phyloP scores from a whole-genome alignment of 78 protist species.

The Dictyostelium citrinum region DNA sequence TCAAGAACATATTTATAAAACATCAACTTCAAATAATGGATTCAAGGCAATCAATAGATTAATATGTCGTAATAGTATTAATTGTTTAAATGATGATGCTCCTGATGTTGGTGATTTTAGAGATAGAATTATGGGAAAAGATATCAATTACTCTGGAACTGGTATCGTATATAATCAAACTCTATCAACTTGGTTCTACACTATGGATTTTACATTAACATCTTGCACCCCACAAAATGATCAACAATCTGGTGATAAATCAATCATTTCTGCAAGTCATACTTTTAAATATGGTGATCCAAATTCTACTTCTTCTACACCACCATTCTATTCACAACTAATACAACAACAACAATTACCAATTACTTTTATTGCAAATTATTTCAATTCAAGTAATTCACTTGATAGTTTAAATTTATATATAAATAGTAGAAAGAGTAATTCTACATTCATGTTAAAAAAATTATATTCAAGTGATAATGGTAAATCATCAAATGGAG shows the following conservation, averaged over 20 bases:
- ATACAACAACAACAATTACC: background rate
- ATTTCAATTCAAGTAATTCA: background rate
- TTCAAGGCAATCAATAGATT: background rate
- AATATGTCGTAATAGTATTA: background rate
- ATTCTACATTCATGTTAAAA: background rate
- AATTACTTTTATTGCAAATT: background rate
- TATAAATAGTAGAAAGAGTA: background rate
- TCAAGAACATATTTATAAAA: background rate
- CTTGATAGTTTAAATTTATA: background rate
- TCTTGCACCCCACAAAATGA: background rate
- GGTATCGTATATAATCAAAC: background rate
- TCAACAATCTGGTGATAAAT: background rate
- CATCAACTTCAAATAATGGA: background rate
- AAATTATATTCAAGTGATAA: slow-evolving; percentile 6
- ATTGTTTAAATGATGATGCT: slow-evolving; percentile 6
- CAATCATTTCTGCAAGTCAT: background rate
- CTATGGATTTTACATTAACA: background rate
- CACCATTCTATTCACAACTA: background rate
- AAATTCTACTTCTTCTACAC: background rate
- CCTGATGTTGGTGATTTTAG: slow-evolving; percentile 2
- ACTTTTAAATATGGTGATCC: background rate
- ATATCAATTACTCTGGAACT: background rate
- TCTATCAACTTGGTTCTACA: background rate
- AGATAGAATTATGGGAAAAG: background rate
- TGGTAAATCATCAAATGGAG: background rate